These are phyloP conservation scores for Phytophthora multivora DNA, from an alignment of 352 stramenopile species.

Conservation along the genomic window DNA sequence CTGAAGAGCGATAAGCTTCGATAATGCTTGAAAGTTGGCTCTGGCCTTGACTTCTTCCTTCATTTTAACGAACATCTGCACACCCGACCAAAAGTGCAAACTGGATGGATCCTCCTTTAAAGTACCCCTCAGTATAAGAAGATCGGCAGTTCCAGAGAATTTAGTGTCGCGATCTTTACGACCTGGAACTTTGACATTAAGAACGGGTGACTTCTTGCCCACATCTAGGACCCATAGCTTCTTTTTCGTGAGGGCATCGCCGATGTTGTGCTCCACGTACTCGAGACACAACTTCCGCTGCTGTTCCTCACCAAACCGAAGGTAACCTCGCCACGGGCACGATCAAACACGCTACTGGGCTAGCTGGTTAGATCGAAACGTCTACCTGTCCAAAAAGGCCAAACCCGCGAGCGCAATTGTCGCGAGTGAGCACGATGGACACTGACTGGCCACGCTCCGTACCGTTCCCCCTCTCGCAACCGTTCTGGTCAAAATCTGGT, in stretches of 20 bases:
- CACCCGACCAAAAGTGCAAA: constrained; percentile 32
- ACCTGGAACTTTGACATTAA: constrained; percentile 27
- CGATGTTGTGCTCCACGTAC: constrained; percentile 45
- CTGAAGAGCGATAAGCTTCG: constrained; percentile 50
- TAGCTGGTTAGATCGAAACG: too few relatives aligned
- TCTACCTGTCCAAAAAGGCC: too few relatives aligned
- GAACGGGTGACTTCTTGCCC: constrained; percentile 29
- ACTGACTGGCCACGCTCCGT: too few relatives aligned
- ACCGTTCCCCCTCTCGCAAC: too few relatives aligned
- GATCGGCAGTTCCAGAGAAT: constrained; percentile 38
- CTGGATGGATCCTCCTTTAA: constrained; percentile 13
- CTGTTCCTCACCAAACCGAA: too few relatives aligned
- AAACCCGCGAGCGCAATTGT: too few relatives aligned
- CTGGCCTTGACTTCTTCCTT: constrained; percentile 30
- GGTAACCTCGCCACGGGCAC: too few relatives aligned
- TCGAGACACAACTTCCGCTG: constrained; percentile 31
- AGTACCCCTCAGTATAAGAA: constrained; percentile 43
- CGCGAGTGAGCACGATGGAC: too few relatives aligned
- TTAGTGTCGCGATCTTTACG: constrained; percentile 21
- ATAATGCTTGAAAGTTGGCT: constrained; percentile 40
- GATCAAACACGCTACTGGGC: too few relatives aligned
- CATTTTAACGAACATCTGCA: constrained; percentile 57
- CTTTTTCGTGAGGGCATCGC: constrained; percentile 28
- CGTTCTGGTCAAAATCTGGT: too few relatives aligned
- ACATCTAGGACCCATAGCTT: constrained; percentile 43